A percentile compares a stretch with the other conserved stretches of the same genome.
These are phyloP conservation scores for Schwanniomyces occidentalis DNA, from an alignment of 805 yeast species.

Conservation along the genomic window DNA sequence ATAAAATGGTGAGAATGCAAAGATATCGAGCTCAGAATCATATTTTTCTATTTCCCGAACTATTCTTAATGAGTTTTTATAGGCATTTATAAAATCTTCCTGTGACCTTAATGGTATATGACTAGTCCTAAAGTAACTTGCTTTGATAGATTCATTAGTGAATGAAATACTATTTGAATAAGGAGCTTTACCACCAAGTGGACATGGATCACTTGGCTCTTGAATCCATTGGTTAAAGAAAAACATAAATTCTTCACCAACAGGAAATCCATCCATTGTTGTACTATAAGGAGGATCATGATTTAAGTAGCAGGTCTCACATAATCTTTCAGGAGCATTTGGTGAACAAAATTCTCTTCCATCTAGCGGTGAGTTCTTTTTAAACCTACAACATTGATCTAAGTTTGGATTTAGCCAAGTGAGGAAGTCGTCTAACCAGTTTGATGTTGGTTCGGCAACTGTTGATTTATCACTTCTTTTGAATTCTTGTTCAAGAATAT, in stretches of 20 bases:
- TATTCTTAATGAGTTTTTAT: constrained; percentile 67
- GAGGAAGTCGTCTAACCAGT: constrained; percentile 91
- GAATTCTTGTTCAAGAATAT: constrained; percentile 81
- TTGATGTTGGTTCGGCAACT: constrained; percentile 78
- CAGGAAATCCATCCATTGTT: constrained; percentile 83
- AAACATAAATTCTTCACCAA: constrained; percentile 63
- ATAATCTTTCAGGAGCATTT: constrained; percentile 63
- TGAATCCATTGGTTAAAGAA: constrained; percentile 81
- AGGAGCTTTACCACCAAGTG: constrained; percentile 94
- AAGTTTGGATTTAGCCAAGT: constrained; percentile 84
- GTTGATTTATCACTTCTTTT: constrained; percentile 64
- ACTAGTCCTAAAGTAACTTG: constrained; percentile 76
- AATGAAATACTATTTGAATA: constrained; percentile 61
- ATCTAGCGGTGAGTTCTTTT: constrained; percentile 37
- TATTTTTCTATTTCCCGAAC: constrained; percentile 51
- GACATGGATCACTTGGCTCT: constrained; percentile 86
- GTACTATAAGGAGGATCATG: constrained; percentile 64
- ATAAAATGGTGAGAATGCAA: constrained; percentile 93
- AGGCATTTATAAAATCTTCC: constrained; percentile 78
- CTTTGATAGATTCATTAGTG: constrained; percentile 38
- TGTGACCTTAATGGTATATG: constrained; percentile 83
- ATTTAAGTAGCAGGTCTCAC: constrained; percentile 69
- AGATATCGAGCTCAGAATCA: constrained; percentile 51
- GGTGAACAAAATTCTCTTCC: constrained; percentile 61
- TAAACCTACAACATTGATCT: constrained; percentile 80